Base-by-base conservation (phyloP, 768 basidiomycete genomes). In the Cubamyces lactineus region DNA sequence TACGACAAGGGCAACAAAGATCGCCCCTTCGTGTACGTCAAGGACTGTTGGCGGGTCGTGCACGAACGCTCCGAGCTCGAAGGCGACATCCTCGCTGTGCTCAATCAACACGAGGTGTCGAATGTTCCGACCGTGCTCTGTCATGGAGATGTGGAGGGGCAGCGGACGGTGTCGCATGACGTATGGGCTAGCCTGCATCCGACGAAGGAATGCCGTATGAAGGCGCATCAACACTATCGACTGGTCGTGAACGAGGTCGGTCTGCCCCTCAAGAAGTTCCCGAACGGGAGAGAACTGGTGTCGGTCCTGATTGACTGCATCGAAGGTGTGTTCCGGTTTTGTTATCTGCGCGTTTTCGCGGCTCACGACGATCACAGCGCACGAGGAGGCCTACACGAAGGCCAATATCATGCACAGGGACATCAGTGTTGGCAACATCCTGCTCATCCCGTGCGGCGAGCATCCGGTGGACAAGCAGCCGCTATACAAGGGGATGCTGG, bases 341-440 rank as follows among this genome's bases (percentile, higher is more conserved):
- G 5, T 16, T 13, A 2, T n/a, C 30, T 15, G 28, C 24, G 23
- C 3, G 45, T 19, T 9, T 46, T 8, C 16, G 5, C 5, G 7
- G 6, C n/a, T 59, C 8, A 19, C 12, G 5, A 9, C 19, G 16
- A 8, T 13, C 11, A 7, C 19, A 65, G 64, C 60, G 3, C 64
- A 62, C 19, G 4, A 51, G 12, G 52, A 45, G 1, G 64, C 64
- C 16, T 61, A 51, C 42, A 26, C 23, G 23, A 45, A 49, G 9
- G 53, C 46, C 12, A 15, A 34, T 0, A 17, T 59, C 28, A 17
- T 66, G 0, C 65, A 66, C 19, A 41, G 65, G 5, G 61, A 66
- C 24, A 48, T 66, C 46, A 62, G 65, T 13, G 42, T 28, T 8
- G 61, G 60, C 6, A 66, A 66, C 50, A 55, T 66, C 34, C 43